A percentile compares a stretch with the other conserved stretches of the same genome.
Conservation (phyloP, 2,329 filamentous ascomycete genomes). For the Ophioceras dolichostomum region DNA sequence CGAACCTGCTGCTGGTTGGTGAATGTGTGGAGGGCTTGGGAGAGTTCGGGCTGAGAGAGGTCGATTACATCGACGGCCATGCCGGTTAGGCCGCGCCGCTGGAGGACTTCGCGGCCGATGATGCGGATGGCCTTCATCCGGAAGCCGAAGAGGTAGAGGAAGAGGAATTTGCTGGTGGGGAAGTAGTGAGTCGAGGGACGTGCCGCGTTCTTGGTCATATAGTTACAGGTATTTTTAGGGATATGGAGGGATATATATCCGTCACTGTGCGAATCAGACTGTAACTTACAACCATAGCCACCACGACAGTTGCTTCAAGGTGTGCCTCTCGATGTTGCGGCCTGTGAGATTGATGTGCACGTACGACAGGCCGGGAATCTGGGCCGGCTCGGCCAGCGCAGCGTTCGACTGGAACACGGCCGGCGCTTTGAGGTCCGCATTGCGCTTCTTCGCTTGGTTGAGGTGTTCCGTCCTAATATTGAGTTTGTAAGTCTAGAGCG, state of each 20-base stretch:
- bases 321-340: constrained; percentile 51
- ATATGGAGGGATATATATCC: no score
- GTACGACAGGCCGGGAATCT: constrained; percentile 53
- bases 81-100: constrained; percentile 57
- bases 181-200: no score
- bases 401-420: constrained; percentile 34
- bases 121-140: constrained; percentile 58
- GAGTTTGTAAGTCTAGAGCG: no score
- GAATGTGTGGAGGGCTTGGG: constrained; percentile 14
- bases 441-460: constrained; percentile 51
- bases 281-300: constrained; percentile 45
- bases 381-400: constrained; percentile 38
- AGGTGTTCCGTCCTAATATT: constrained; percentile 63
- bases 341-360: constrained; percentile 64
- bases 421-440: constrained; percentile 29
- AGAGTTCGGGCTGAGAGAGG: constrained; percentile 51
- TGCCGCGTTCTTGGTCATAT: no score
- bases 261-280: no score
- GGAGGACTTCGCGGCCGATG: constrained; percentile 58
- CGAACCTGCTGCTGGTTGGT: no score
- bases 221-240: no score
- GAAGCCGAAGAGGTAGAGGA: constrained; percentile 53
- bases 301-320: constrained; percentile 59
- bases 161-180: constrained; percentile 42
- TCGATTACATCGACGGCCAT: constrained; percentile 59